Evolutionary conservation across 2,329 filamentous ascomycete genomes (phyloP), one percentile per base, ranked within the genome.

Genomic region (Paracoccidioides lutzii): DNA sequence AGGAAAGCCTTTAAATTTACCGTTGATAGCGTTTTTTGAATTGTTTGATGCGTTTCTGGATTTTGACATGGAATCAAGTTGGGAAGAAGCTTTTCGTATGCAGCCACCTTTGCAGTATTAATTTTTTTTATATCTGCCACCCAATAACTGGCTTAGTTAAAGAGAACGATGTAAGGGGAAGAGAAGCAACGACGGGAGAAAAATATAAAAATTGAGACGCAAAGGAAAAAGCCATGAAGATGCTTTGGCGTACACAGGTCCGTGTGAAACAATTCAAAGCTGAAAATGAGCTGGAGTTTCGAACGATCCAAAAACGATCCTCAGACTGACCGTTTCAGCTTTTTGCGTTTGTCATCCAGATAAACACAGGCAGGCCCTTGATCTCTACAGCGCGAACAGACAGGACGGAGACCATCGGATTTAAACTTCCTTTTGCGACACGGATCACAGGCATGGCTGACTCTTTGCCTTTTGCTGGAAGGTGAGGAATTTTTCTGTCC

Each of bases 391-490:
- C 69, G 66, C 9, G 63, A 59, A 58, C 69, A 72, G 28, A 53
- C 42, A 2, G 70, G 69, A 30, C 61, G 64, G 32, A 56, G 59
- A 4, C 69, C 69, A 60, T 67, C 66, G 60, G 69, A 72, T 48
- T 68, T 71, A 58, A 70, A 66, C 55, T 72, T 72, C 28, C 69
- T 62, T 14, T 62, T 57, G 8, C 69, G 64, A 57, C 70, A 72
- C 37, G 59, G 64, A 40, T 66, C 57, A 54, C 70, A 72, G 5
- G 70, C 70, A 58, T 62, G 60, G 54, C 56, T 60, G 30, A 63
- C 61, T 37, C 61, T 53, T 41, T 60, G 61, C 50, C 60, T 52
- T 46, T 62, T 58, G 10, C 46, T 37, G 33, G 55, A 52, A 22
- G 55, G 22, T 3, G 51, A 44, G 10, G 51, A 4, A 33, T 54